phyloP scores from a whole-genome alignment of 2,329 filamentous ascomycete genomes.

The Stagonosporopsis tanaceti region DNA sequence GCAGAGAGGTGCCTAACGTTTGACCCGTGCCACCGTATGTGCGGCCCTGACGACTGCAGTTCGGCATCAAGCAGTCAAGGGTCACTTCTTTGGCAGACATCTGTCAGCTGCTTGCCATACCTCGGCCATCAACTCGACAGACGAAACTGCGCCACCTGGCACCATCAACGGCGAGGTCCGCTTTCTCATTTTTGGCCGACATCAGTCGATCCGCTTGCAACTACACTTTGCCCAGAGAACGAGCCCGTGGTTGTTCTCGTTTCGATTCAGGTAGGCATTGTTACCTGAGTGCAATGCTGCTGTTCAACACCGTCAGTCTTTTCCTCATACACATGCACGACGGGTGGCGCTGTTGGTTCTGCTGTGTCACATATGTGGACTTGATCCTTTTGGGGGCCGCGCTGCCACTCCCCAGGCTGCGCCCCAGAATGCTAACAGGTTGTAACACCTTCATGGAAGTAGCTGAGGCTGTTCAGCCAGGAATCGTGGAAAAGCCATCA shows the following conservation, averaged over 20 bases:
- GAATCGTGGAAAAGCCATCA: background rate
- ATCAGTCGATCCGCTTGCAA: constrained; percentile 28
- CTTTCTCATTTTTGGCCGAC: background rate
- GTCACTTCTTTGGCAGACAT: constrained; percentile 1
- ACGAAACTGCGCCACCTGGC: background rate
- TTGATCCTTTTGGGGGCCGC: constrained; percentile 8
- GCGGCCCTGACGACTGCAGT: background rate
- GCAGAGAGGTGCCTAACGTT: background rate
- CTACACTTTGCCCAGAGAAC: constrained; percentile 26
- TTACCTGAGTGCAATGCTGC: constrained; percentile 18
- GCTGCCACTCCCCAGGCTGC: background rate
- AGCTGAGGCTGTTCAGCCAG: background rate
- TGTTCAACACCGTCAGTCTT: constrained; percentile 7
- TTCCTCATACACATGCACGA: constrained; percentile 25
- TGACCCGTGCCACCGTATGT: background rate
- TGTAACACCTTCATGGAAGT: background rate
- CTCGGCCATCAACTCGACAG: background rate
- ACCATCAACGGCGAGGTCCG: background rate
- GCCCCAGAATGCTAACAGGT: background rate
- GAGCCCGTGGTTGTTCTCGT: constrained; percentile 4
- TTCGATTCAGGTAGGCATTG: constrained; percentile 17
- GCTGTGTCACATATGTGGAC: constrained; percentile 24
- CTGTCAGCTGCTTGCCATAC: constrained; percentile 7
- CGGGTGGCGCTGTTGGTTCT: constrained; percentile 23
- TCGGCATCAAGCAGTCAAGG: background rate